phyloP scores from a whole-genome alignment of 768 basidiomycete genomes.

The Neoboletus magnificus region DNA sequence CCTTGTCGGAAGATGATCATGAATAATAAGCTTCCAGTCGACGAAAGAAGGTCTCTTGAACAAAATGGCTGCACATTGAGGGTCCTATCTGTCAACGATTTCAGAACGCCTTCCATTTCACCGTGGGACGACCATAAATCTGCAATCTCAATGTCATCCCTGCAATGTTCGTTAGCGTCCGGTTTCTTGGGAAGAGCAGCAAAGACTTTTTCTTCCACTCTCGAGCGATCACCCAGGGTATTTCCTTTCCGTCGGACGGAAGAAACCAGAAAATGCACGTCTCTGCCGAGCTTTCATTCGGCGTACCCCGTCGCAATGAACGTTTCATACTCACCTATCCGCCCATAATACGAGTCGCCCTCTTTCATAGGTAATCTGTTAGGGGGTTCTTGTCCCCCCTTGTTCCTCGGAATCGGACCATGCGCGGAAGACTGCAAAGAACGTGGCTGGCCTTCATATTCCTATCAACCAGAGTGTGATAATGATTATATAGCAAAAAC shows the following conservation, averaged over 20 bases:
- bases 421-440: slow-evolving; percentile 22
- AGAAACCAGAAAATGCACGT: slow-evolving; percentile 16
- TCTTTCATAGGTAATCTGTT: slow-evolving; percentile 9
- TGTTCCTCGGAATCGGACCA: slow-evolving; percentile 18
- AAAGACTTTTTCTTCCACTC: neutral
- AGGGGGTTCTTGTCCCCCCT: slow-evolving; percentile 18
- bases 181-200: neutral
- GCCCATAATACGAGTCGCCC: slow-evolving; percentile 14
- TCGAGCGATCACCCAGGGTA: neutral
- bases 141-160: slow-evolving; percentile 17
- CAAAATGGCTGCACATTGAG: slow-evolving; percentile 16
- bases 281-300: slow-evolving; percentile 1
- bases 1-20: slow-evolving; percentile 30
- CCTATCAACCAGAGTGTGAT: slow-evolving; percentile 11
- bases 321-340: slow-evolving; percentile 16
- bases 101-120: slow-evolving; percentile 19
- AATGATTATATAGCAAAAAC: neutral
- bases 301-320: neutral
- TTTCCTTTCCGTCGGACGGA: slow-evolving; percentile 12
- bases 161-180: neutral
- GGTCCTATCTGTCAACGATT: slow-evolving; percentile 16
- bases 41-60: slow-evolving; percentile 27
- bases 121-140: slow-evolving; percentile 15
- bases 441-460: slow-evolving; percentile 13
- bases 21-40: slow-evolving; percentile 40